Percentiles rank a stretch among this genome's conserved stretches.
Conservation (phyloP, 352 stramenopile genomes). For the Pythium utonaiense region DNA sequence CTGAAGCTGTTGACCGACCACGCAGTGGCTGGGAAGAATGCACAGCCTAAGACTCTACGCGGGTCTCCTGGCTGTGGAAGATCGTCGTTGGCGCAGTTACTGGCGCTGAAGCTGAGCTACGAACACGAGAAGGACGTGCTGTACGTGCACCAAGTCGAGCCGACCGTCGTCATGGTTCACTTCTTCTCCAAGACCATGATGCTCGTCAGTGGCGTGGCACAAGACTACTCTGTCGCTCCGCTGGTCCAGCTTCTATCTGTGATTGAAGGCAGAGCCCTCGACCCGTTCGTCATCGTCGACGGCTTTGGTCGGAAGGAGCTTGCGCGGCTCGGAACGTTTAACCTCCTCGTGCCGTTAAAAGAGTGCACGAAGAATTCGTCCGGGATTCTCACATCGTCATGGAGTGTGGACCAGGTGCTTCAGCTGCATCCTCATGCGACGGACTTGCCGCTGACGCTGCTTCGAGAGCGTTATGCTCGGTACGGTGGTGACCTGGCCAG, state of each 20-base stretch:
- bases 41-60: neutral
- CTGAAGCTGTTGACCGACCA: neutral
- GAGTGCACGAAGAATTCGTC: neutral
- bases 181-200: neutral
- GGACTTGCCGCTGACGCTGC: neutral
- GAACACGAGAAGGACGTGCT: neutral
- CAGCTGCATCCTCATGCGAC: neutral
- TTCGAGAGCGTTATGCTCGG: neutral
- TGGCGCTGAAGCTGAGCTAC: neutral
- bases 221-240: neutral
- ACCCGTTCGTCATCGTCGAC: neutral
- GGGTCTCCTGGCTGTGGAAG: neutral
- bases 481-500: neutral
- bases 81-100: neutral
- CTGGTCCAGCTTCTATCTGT: neutral
- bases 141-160: neutral
- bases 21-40: neutral
- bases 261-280: neutral
- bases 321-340: neutral
- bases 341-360: neutral
- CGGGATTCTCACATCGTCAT: neutral
- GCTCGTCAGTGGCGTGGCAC: neutral
- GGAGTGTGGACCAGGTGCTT: neutral
- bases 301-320: neutral
- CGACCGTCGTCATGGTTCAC: neutral